Base-by-base conservation (phyloP, 352 stramenopile genomes). In the Plasmopara muralis region DNA sequence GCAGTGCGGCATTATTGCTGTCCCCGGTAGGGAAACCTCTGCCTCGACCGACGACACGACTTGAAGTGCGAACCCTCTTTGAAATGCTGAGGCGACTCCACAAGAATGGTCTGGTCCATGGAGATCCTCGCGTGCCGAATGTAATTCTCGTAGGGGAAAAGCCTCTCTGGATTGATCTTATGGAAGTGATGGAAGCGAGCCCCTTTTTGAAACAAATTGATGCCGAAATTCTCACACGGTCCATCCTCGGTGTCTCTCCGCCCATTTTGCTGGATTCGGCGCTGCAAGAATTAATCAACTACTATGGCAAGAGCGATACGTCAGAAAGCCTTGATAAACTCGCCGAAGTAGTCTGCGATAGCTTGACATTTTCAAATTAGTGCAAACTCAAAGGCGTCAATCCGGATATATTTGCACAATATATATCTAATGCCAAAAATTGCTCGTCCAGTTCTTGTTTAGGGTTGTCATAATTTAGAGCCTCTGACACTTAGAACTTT, bases 81-180 rank as follows among this genome's bases (percentile, higher is more conserved):
- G 42, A 37, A 41, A 9, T 71, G 37, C 42, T 71, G 35, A 50
- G 62, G 50, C 40, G 64, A 43, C 57, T 71, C 53, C 53, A 64
- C 43, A 13, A 25, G 25, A 53, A 56, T 48, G 39, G 37, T n/a
- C 29, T 71, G 41, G 43, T 65, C 47, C 63, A 68, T 57, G 63
- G 58, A 58, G 53, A 68, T 62, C 50, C 57, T 65, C 58, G 58
- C 53, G 50, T 68, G 50, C 47, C 63, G 39, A 68, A 68, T 57
- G 63, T 71, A 42, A 71, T 67, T 48, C 33, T 68, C 33, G 2
- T 12, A 29, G 48, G 33, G 39, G 58, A 48, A 55, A 61, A 57
- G 33, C 47, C 18, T 64, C 51, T 68, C 30, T 65, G 62, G 62
- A 65, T 68, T 65, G 63, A 62, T 68, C 48, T 68, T 50, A 34